Conservation (phyloP, 495 filamentous ascomycete species). For the Hyaloscypha bicolor region DNA sequence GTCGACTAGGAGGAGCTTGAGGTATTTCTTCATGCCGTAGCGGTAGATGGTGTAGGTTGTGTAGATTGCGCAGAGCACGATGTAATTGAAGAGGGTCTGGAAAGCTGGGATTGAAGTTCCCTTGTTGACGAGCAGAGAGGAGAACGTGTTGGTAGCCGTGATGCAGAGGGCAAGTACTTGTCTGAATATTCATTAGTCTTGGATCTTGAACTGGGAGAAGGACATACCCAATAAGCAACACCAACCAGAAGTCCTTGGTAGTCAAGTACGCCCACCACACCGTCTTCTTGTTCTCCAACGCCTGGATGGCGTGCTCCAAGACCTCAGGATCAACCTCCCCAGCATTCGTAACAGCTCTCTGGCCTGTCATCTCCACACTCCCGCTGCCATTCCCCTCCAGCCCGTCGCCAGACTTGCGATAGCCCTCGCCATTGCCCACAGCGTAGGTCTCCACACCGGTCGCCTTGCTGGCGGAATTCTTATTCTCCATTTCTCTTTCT, state of each 20-base stretch:
- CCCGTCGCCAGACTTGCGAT: conserved; percentile 27
- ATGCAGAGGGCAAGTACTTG: conserved; percentile 88
- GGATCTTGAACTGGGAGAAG: conserved; percentile 6
- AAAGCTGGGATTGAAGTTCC: conserved; percentile 92
- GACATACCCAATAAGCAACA: conserved; percentile 74
- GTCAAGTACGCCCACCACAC: conserved; percentile 77
- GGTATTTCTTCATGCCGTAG: conserved; percentile 75
- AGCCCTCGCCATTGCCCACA: conserved; percentile 23
- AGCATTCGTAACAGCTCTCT: conserved; percentile 8
- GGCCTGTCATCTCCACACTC: conserved; percentile 8
- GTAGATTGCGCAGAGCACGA: conserved; percentile 81
- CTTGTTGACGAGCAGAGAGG: conserved; percentile 65
- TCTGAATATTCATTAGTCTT: conserved; percentile 38
- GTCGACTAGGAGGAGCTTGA: conserved; percentile 60
- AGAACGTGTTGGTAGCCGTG: conserved; percentile 88
- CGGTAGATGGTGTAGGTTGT: conserved; percentile 79
- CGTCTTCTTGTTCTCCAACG: conserved; percentile 52
- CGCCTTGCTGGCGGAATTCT: background rate
- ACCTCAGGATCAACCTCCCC: conserved; percentile 27
- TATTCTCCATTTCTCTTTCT: conserved; percentile 20
- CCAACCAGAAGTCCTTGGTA: conserved; percentile 85
- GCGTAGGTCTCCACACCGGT: conserved; percentile 6
- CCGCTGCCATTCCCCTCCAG: conserved; percentile 14
- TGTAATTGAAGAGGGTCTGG: conserved; percentile 94
- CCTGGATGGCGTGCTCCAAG: conserved; percentile 39